phyloP scores from a whole-genome alignment of 1,139 yeast species.

The Suhomyces atakaporum region DNA sequence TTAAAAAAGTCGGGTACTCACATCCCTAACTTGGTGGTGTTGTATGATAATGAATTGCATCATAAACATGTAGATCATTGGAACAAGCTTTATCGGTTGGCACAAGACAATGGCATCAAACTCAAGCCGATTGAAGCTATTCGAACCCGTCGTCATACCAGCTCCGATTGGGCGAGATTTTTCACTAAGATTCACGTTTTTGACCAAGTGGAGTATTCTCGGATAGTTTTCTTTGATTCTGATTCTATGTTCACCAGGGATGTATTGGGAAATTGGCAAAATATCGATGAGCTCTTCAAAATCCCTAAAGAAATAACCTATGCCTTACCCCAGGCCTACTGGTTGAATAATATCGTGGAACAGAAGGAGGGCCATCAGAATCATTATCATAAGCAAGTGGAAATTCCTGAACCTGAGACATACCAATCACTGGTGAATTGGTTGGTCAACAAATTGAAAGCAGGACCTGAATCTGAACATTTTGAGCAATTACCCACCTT shows the following conservation, averaged over 20 bases:
- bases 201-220: constrained; percentile 45
- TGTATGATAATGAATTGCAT: constrained; percentile 25
- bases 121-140: constrained; percentile 25
- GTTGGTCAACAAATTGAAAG: constrained; percentile 10
- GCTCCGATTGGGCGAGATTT: constrained; percentile 49
- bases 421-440: constrained; percentile 9
- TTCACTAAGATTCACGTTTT: constrained; percentile 59
- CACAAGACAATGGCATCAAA: constrained; percentile 17
- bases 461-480: constrained; percentile 2
- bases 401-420: constrained; percentile 17
- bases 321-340: constrained; percentile 43
- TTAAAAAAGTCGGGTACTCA: constrained; percentile 24
- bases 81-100: constrained; percentile 12
- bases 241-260: constrained; percentile 38
- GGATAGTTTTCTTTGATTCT: constrained; percentile 44
- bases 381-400: constrained; percentile 18
- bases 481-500: constrained; percentile 22
- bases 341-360: constrained; percentile 28
- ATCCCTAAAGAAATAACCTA: constrained; percentile 30
- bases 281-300: constrained; percentile 37
- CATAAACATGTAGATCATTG: constrained; percentile 13
- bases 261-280: constrained; percentile 13
- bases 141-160: constrained; percentile 18
- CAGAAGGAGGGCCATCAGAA: constrained; percentile 11
- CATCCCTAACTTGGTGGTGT: constrained; percentile 29